phyloP scores from a whole-genome alignment of 2,329 filamentous ascomycete genomes.

The Stachybotrys echinatus region DNA sequence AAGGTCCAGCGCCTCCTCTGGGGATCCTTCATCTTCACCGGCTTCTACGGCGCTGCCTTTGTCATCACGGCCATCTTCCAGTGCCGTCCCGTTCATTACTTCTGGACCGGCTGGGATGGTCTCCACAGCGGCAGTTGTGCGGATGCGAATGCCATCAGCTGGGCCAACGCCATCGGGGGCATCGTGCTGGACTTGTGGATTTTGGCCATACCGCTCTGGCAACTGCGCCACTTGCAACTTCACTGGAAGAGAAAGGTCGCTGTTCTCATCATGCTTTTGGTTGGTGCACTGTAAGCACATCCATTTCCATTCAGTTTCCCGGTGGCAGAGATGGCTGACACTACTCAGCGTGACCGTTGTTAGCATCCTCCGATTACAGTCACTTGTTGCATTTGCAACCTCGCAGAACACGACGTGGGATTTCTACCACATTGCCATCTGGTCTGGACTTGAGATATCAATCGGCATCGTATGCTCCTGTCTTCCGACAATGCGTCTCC shows the following conservation, averaged over 20 bases:
- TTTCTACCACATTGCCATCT: slow-evolving; percentile 14
- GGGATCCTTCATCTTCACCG: slow-evolving; percentile 21
- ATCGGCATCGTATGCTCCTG: slow-evolving; percentile 21
- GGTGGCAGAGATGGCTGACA: background rate
- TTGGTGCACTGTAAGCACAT: slow-evolving; percentile 32
- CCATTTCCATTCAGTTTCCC: background rate
- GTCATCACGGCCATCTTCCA: slow-evolving; percentile 25
- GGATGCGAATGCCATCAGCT: slow-evolving; percentile 28
- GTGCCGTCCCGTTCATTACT: slow-evolving; percentile 29
- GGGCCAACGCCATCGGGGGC: slow-evolving; percentile 31
- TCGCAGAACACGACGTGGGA: slow-evolving; percentile 17
- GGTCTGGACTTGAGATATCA: slow-evolving; percentile 20
- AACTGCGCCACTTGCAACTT: slow-evolving; percentile 22
- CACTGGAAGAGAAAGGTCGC: slow-evolving; percentile 31
- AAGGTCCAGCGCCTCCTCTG: slow-evolving; percentile 23
- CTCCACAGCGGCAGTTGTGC: slow-evolving; percentile 29
- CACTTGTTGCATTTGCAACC: slow-evolving; percentile 12
- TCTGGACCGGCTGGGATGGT: slow-evolving; percentile 34
- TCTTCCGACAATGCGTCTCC: slow-evolving; percentile 16
- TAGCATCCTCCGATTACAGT: slow-evolving; percentile 15
- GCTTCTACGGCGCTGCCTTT: slow-evolving; percentile 20
- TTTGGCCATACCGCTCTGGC: slow-evolving; percentile 30
- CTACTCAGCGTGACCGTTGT: slow-evolving; percentile 17
- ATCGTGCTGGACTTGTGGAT: slow-evolving; percentile 35
- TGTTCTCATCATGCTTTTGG: slow-evolving; percentile 32